Evolutionary conservation across 257 asterid genomes (phyloP), one percentile per base, ranked within the genome.

Genomic region (Solanum pimpinellifolium): DNA sequence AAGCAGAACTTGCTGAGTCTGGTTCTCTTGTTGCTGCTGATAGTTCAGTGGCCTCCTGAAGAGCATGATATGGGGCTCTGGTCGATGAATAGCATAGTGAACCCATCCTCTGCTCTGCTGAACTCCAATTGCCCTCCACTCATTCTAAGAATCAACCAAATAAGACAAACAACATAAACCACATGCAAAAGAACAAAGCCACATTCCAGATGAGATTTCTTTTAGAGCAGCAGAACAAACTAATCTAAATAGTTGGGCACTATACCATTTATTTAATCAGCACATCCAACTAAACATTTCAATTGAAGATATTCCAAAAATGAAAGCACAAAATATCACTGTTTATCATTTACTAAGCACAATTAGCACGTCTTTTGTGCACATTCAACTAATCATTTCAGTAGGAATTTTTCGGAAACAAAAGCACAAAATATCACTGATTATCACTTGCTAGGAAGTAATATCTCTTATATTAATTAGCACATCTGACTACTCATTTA

Each of bases 31-130:
- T 94, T 92, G 97, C 90, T 94, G 99, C 92, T 95, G 98, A 89
- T 88, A 92, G 96, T 95, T 96, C 83, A 96, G 89, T 13, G 98
- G 91, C 99, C 99, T 93, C 94, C 99, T 93, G 89, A 96, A 96
- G 87, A 96, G 98, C 99, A 96, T 95, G 90, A 96, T 96, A 92
- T 96, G 99, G 56, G 99, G 98, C 94, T 96, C 99, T 4, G 99
- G 98, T 11, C 98, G 97, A 88, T 96, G 99, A 86, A 96, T 90
- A 4, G 99, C 98, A 42, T 96, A 96, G 90, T 96, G 99, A 47
- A 95, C 98, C 99, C 99, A 96, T 59, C 99, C 98, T 66, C 98
- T 94, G 89, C 99, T 96, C 90, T 96, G 99, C 91, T 96, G 98
- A 87, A 96, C 99, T 56, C 99, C 99, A 83, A 95, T 91, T 4